Evolutionary conservation across 148 eudicot genomes (phyloP), one percentile per base, ranked within the genome.

Genomic region (Rhododendron henanense): DNA sequence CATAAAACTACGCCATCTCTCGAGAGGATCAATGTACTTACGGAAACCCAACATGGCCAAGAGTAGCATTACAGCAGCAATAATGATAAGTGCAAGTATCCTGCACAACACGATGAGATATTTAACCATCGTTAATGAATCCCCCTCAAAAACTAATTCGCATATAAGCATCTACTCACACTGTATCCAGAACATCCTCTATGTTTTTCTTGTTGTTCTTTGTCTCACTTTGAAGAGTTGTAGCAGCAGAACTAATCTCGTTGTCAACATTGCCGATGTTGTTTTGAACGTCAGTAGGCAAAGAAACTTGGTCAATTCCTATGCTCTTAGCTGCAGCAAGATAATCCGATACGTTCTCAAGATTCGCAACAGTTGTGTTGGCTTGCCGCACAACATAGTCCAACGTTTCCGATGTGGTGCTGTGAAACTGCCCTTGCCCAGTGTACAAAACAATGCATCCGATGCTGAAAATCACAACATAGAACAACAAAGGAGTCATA

Each of bases 371-470:
- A 1, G 95, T 95, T 61, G 84, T 86, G 83, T 95, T 84, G 8
- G 99, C 92, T 89, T 95, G 95, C 47, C 59, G 28, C 78, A 94
- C 92, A 59, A 96, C 93, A 87, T 90, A 96, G 51, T 73, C 87
- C 87, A 95, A 48, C 33, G 98, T 93, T 63, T 85, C 84, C 31
- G 88, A 89, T 74, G 96, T 94, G 61, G 91, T 92, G 37, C 33
- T 84, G 81, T 93, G 92, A 81, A 96, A 96, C 89, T 93, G 93
- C 83, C 92, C 96, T 85, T 96, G 98, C 69, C 99, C 98, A 59
- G 94, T 90, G 88, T 95, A 96, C 50, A 96, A 92, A 85, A 95
- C 85, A 82, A 89, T 35, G 81, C 94, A 91, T 57, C 99, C 99
- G 69, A 93, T 71, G 86, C 99, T 95, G 94, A 79, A 41, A 82